Evolutionary conservation across 352 stramenopile species (phyloP), one percentile per base, ranked within the genome.

Genomic region (Phytopythium chamaehyphon): DNA sequence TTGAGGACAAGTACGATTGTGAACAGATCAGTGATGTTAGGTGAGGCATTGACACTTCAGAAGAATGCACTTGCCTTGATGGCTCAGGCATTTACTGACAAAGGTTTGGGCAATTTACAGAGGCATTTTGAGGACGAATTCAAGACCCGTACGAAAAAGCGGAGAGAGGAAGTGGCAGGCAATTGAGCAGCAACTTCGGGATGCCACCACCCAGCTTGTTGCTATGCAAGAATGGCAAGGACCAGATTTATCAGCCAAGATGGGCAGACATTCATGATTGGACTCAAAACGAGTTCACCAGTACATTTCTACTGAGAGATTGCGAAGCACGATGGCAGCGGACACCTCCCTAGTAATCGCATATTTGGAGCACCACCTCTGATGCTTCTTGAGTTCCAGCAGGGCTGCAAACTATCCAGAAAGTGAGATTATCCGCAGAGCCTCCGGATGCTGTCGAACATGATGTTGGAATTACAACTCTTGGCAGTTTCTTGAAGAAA

Each of bases 311-410:
- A 5, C 54, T 86, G n/a, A 59, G 68, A 11, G 43, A 44, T 15
- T 52, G 66, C 35, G 51, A 55, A 1, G 61, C 24, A 4, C 40
- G 37, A 6, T 81, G 69, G 76, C 51, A 82, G n/a, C 68, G 81
- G 35, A 67, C 57, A 0, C 73, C 74, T 11, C 51, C 67, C n/a
- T 4, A 71, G 82, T 40, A 72, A 81, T 42, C 83, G 76, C 40
- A 52, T 86, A n/a, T 84, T 77, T 22, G 76, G 76, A n/a, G 64
- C 63, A 15, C 71, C 66, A n/a, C 38, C 44, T 0, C 61, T 65
- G 3, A 60, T 61, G 21, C 60, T 88, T 4, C 40, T 43, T 2
- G 47, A 40, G 14, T 38, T 88, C 2, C 58, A 73, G 49, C 51
- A 54, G 61, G 75, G 36, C 53, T 88, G 9, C 16, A 58, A 8